Evolutionary conservation across 179 eudicot species (phyloP), one percentile per base, ranked within the genome.

Genomic region (Spinacia oleracea): DNA sequence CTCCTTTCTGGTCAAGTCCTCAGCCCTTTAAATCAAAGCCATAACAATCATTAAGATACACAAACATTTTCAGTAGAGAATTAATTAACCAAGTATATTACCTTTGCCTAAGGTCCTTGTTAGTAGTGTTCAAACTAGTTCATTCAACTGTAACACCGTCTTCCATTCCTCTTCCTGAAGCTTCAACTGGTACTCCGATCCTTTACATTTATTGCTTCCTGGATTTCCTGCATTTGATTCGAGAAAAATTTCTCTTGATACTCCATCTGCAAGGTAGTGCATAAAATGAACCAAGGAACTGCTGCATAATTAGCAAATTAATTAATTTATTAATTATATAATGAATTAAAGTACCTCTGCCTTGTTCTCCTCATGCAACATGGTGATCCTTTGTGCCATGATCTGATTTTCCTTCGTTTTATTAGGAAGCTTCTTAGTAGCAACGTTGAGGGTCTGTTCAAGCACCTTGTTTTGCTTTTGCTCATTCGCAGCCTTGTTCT

Each of bases 211-310:
- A 92, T 83, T 20, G 85, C 88, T 43, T 88, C 90, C 35, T 88
- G 87, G 40, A 91, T 85, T 32, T 77, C 64, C 56, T 83, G 81
- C 38, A 90, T 86, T 84, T 92, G 93, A 23, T 90, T 91, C 73
- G 82, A 83, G 81, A 85, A 91, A 76, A 91, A 93, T 25, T 88
- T 78, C 66, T 91, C 97, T 68, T 86, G 93, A 63, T 1, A 85
- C 59, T 90, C 90, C 97, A 94, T 90, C 98, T 94, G 83, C 78
- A 77, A 71, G 32, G 83, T 42, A 46, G 29, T n/a, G 59, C 15
- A 53, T 16, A 10, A 27, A 63, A 14, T 66, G 14, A 23, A 76
- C 48, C 16, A 45, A 31, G 56, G 1, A 14, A 43, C 63, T 29
- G 59, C 11, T n/a, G n/a, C n/a, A n/a, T n/a, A n/a, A 63, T 29